phyloP scores from a whole-genome alignment of 495 filamentous ascomycete species.

The Rusavskia elegans region DNA sequence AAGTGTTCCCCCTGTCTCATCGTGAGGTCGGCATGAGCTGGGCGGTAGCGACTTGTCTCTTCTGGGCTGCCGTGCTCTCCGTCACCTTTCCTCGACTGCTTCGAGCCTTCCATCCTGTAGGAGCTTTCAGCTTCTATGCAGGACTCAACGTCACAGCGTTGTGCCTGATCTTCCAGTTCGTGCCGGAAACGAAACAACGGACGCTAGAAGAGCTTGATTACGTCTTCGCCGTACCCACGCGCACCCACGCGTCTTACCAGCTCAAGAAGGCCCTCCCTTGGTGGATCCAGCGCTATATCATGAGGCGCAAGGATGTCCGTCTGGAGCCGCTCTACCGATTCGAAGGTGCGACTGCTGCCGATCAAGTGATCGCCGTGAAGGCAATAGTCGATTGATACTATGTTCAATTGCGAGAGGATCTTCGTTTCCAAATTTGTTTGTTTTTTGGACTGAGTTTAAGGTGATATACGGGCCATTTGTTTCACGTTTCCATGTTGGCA shows the following conservation, averaged over 20 bases:
- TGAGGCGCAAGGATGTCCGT: conserved; percentile 34
- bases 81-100: conserved; percentile 58
- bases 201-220: conserved; percentile 78
- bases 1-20: conserved; percentile 65
- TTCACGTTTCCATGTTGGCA: no score
- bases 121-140: conserved; percentile 46
- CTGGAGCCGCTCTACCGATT: conserved; percentile 53
- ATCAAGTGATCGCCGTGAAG: conserved; percentile 8
- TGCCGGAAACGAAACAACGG: conserved; percentile 66
- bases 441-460: no score
- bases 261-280: conserved; percentile 45
- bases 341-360: conserved; percentile 17
- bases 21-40: conserved; percentile 63
- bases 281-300: conserved; percentile 52
- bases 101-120: conserved; percentile 33
- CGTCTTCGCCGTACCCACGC: conserved; percentile 58
- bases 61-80: conserved; percentile 57
- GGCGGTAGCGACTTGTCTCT: conserved; percentile 56
- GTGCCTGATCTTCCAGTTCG: conserved; percentile 54
- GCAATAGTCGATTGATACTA: neutral
- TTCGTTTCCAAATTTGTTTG: no score
- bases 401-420: no score
- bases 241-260: conserved; percentile 49
- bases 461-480: no score
- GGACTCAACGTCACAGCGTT: conserved; percentile 53